phyloP scores from a whole-genome alignment of 805 yeast species.

The Metschnikowia hibisci region DNA sequence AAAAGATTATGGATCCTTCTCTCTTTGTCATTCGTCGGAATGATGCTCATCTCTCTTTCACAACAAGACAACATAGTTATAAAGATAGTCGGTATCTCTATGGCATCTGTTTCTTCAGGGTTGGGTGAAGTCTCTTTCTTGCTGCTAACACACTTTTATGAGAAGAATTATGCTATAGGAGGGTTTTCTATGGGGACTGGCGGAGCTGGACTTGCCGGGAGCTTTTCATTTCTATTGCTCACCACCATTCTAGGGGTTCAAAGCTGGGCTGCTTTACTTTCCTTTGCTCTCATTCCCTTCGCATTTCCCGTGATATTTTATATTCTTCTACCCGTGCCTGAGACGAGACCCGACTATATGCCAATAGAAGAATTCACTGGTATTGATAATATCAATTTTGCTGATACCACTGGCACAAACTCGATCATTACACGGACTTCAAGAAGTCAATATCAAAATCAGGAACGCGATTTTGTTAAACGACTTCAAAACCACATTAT shows the following conservation, averaged over 20 bases:
- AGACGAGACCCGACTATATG: background rate
- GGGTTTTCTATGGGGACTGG: constrained; percentile 97
- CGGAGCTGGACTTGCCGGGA: constrained; percentile 87
- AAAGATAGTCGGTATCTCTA: constrained; percentile 61
- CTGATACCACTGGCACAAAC: background rate
- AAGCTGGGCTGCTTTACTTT: constrained; percentile 50
- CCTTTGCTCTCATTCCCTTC: constrained; percentile 53
- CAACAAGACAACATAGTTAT: constrained; percentile 25
- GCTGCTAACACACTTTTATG: constrained; percentile 76
- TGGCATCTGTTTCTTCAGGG: constrained; percentile 85
- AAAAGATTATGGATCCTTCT: constrained; percentile 54
- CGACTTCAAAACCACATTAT: background rate
- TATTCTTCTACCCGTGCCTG: constrained; percentile 21
- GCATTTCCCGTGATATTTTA: constrained; percentile 41
- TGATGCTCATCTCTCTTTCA: constrained; percentile 58
- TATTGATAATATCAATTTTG: background rate
- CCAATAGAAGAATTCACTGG: background rate
- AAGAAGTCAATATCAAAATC: background rate
- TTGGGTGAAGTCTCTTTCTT: constrained; percentile 87
- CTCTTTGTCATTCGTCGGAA: constrained; percentile 61
- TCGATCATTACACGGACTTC: background rate
- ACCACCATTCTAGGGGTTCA: constrained; percentile 65
- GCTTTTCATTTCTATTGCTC: constrained; percentile 62
- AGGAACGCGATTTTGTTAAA: background rate
- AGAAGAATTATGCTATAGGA: constrained; percentile 53